Conservation (phyloP, 495 filamentous ascomycete genomes). For the Viridothelium virens region DNA sequence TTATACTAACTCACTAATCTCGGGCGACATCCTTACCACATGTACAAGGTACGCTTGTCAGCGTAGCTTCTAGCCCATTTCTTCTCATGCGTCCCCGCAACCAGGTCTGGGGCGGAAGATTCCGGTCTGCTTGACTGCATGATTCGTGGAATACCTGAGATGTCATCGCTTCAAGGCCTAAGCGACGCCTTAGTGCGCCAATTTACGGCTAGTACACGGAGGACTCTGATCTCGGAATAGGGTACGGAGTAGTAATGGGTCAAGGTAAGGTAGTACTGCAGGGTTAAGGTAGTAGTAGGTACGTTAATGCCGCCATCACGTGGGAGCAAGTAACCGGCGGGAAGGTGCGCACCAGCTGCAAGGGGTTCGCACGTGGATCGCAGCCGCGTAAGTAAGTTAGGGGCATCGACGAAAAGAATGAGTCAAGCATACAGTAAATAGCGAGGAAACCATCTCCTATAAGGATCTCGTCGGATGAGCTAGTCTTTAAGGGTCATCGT, state of each 20-base stretch:
- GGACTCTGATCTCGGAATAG: background rate
- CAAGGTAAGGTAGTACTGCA: background rate
- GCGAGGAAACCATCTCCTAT: background rate
- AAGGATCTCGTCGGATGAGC: too few relatives aligned
- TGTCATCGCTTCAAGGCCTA: background rate
- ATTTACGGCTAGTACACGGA: background rate
- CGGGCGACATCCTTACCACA: background rate
- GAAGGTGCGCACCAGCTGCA: background rate
- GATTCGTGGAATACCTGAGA: background rate
- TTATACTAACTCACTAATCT: background rate
- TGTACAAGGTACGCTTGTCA: background rate
- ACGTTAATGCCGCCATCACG: background rate
- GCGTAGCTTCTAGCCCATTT: background rate
- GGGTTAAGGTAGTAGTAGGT: too few relatives aligned
- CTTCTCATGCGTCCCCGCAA: background rate
- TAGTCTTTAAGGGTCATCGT: too few relatives aligned
- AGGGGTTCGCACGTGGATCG: background rate
- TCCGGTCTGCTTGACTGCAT: background rate
- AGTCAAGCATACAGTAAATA: background rate
- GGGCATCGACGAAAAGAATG: background rate
- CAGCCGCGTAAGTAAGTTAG: background rate
- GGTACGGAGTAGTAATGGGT: background rate
- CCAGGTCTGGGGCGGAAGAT: background rate
- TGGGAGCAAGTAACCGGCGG: background rate
- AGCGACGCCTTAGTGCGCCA: slow-evolving; percentile 6